phyloP scores from a whole-genome alignment of 2,329 filamentous ascomycete species.

The Coniochaeta sp. region DNA sequence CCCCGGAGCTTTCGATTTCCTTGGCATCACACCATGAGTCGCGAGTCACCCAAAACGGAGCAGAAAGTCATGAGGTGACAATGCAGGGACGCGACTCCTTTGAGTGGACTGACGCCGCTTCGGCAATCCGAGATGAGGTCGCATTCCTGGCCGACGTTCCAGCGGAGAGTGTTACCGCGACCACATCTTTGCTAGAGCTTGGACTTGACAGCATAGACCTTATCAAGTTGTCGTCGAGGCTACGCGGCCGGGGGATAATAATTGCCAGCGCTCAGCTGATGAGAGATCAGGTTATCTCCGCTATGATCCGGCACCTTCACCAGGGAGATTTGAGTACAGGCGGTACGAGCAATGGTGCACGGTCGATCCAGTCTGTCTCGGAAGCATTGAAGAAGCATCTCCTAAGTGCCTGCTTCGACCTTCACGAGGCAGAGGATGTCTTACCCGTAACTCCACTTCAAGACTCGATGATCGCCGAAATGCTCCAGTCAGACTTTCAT shows the following conservation, averaged over 20 bases:
- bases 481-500: slow-evolving; percentile 64
- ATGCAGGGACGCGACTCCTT: slow-evolving; percentile 26
- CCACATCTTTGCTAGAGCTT: slow-evolving; percentile 67
- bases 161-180: slow-evolving; percentile 41
- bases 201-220: slow-evolving; percentile 89
- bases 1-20: background rate
- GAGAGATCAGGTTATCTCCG: slow-evolving; percentile 58
- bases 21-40: background rate
- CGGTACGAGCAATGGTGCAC: background rate
- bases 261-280: slow-evolving; percentile 73
- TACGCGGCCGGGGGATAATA: slow-evolving; percentile 52
- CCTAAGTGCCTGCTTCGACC: slow-evolving; percentile 19
- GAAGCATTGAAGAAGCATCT: slow-evolving; percentile 30
- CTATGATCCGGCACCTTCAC: slow-evolving; percentile 37
- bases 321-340: background rate
- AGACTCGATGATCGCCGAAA: slow-evolving; percentile 78
- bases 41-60: background rate
- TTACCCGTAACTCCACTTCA: slow-evolving; percentile 77
- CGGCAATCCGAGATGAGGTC: slow-evolving; percentile 52
- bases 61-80: background rate
- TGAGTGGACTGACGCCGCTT: slow-evolving; percentile 49
- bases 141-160: slow-evolving; percentile 51
- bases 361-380: background rate
- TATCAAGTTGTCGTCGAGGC: slow-evolving; percentile 70
- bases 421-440: slow-evolving; percentile 44